A percentile compares a stretch with the other conserved stretches of the same genome.
phyloP scores from a whole-genome alignment of 306 rosid species.

The Ziziphus jujuba region DNA sequence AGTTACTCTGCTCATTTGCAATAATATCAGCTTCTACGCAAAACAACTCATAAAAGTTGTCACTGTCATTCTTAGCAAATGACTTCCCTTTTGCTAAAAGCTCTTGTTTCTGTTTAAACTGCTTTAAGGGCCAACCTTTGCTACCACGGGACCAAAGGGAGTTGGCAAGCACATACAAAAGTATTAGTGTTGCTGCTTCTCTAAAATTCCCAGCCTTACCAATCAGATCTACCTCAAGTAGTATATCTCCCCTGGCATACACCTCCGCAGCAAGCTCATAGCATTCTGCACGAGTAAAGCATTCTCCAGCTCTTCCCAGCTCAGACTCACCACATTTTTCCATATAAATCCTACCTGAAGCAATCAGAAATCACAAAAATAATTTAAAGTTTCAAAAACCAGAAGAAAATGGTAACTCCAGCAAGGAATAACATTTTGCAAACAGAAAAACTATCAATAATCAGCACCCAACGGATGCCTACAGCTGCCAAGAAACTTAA shows the following conservation, averaged over 20 bases:
- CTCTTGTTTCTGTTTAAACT: slow-evolving; percentile 39
- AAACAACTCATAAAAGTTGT: slow-evolving; percentile 33
- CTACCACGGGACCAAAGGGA: slow-evolving; percentile 73
- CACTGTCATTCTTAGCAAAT: slow-evolving; percentile 40
- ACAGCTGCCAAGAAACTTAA: no score
- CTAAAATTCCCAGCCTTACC: slow-evolving; percentile 49
- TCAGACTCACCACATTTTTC: slow-evolving; percentile 56
- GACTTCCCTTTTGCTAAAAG: slow-evolving; percentile 48
- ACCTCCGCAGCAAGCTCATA: slow-evolving; percentile 53
- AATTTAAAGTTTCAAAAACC: not conserved
- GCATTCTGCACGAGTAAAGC: slow-evolving; percentile 54
- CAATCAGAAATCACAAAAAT: not conserved
- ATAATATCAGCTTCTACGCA: slow-evolving; percentile 50
- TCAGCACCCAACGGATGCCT: no score
- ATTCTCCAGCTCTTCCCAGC: slow-evolving; percentile 61
- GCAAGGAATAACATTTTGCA: no score
- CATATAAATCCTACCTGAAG: slow-evolving; percentile 52
- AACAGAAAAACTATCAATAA: no score
- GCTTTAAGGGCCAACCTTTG: slow-evolving; percentile 68
- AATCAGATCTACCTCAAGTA: slow-evolving; percentile 42
- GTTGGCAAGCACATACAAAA: slow-evolving; percentile 45
- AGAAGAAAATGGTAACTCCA: no score
- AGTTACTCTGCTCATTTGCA: slow-evolving; percentile 24
- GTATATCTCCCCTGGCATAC: slow-evolving; percentile 56
- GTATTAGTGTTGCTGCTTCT: slow-evolving; percentile 44